phyloP scores from a whole-genome alignment of 148 eudicot genomes.

The Amaranthus cruentus region DNA sequence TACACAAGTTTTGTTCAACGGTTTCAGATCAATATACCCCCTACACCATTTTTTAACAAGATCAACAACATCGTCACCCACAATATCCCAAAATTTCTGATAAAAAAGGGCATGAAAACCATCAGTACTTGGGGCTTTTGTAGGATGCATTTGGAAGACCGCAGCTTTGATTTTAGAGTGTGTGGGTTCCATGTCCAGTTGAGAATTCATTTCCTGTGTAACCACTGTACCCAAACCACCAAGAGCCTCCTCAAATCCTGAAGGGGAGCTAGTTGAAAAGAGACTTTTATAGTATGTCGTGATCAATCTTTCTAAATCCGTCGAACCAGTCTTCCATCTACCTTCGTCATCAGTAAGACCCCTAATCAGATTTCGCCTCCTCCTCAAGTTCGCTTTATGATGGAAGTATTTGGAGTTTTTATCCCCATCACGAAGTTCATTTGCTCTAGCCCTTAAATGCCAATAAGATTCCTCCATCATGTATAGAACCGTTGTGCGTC shows the following conservation, averaged over 20 bases:
- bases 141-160: background rate
- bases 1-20: background rate
- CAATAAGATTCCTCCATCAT: background rate
- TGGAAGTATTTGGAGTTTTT: background rate
- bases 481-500: too few relatives aligned
- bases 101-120: background rate
- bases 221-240: background rate
- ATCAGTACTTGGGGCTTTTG: background rate
- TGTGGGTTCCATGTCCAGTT: background rate
- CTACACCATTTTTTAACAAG: background rate
- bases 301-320: background rate
- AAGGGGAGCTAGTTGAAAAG: background rate
- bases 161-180: background rate
- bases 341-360: background rate
- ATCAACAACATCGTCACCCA: background rate
- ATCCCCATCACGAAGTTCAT: background rate
- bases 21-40: background rate
- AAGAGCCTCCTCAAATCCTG: background rate
- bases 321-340: background rate
- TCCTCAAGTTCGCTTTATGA: background rate
- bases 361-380: background rate
- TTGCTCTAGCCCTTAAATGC: background rate
- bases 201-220: background rate
- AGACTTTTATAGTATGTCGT: background rate
- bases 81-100: background rate